A percentile compares a stretch with the other conserved stretches of the same genome.
Conservation (phyloP, 176 grass and related monocot species). For the Guadua angustifolia region DNA sequence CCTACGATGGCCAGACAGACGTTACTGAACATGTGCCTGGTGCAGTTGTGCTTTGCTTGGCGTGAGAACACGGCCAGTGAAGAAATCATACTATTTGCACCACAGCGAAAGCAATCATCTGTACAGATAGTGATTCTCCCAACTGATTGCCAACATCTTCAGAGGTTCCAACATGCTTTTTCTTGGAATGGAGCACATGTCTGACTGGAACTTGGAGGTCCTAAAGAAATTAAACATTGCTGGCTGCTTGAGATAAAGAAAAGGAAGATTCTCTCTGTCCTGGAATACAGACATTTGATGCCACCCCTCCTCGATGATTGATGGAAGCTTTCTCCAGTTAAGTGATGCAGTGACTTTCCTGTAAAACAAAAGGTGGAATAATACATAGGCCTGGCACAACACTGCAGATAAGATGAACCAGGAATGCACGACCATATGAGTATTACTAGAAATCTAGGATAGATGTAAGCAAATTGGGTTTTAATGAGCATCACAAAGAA, state of each 20-base stretch:
- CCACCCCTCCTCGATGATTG: constrained; percentile 23
- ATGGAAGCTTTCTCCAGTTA: constrained; percentile 40
- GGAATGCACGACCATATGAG: not conserved
- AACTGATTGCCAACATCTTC: constrained; percentile 40
- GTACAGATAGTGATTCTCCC: constrained; percentile 40
- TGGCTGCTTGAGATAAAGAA: constrained; percentile 42
- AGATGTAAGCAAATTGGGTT: constrained; percentile 12
- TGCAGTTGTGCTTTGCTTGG: constrained; percentile 1
- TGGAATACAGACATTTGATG: constrained; percentile 42
- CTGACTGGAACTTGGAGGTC: constrained; percentile 46
- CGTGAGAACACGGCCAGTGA: constrained; percentile 24
- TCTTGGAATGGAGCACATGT: constrained; percentile 39
- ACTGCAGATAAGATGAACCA: constrained; percentile 8
- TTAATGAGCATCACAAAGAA: constrained; percentile 29
- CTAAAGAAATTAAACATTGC: constrained; percentile 44
- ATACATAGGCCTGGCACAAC: not conserved
- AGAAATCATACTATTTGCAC: constrained; percentile 30
- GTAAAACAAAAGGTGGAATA: constrained; percentile 1
- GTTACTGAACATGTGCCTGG: constrained; percentile 46
- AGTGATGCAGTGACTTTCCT: constrained; percentile 31
- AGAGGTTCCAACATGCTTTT: constrained; percentile 40
- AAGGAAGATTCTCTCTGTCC: constrained; percentile 49
- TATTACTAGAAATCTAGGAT: constrained; percentile 21
- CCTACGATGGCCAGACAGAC: constrained; percentile 26
- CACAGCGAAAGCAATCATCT: constrained; percentile 32